These are phyloP conservation scores for Podosphaera aphanis DNA, from an alignment of 2,329 filamentous ascomycete genomes.

Conservation along the genomic window DNA sequence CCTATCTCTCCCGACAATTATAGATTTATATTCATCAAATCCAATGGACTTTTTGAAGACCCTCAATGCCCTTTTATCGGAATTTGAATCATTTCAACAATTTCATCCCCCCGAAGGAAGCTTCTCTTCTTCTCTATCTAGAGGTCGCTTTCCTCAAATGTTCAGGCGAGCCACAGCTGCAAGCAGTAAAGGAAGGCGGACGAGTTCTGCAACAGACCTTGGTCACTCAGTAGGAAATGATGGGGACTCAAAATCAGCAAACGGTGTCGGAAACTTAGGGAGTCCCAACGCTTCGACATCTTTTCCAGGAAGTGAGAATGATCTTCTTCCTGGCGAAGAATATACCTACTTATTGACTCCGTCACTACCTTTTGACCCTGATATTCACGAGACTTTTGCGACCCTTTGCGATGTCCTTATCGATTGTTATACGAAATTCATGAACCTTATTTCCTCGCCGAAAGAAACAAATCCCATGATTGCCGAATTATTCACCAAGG, in stretches of 20 bases:
- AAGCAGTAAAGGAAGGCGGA: constrained; percentile 30
- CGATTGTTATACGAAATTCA: constrained; percentile 65
- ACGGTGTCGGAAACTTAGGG: constrained; percentile 17
- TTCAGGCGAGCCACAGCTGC: constrained; percentile 38
- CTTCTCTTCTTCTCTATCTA: constrained; percentile 46
- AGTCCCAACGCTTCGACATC: constrained; percentile 15
- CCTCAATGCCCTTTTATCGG: constrained; percentile 60
- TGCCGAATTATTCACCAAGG: constrained; percentile 73
- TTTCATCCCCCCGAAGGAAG: constrained; percentile 58
- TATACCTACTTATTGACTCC: constrained; percentile 83
- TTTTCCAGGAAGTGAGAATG: constrained; percentile 35
- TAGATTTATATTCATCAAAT: constrained; percentile 64
- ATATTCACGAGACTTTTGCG: constrained; percentile 90
- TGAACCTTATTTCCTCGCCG: constrained; percentile 52
- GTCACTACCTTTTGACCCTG: constrained; percentile 77
- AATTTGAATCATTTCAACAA: constrained; percentile 86
- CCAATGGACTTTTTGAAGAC: constrained; percentile 70
- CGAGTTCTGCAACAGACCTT: constrained; percentile 36
- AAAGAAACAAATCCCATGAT: constrained; percentile 46
- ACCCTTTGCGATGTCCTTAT: constrained; percentile 89
- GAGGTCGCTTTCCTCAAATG: constrained; percentile 64
- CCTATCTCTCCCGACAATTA: constrained; percentile 67
- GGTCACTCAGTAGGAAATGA: constrained; percentile 27
- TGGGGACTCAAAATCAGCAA: constrained; percentile 22
- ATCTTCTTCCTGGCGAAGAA: constrained; percentile 59